A percentile compares a stretch with the other conserved stretches of the same genome.
These are phyloP conservation scores for Aspergillus amoenus DNA, from an alignment of 2,329 filamentous ascomycete genomes.

Conservation along the genomic window DNA sequence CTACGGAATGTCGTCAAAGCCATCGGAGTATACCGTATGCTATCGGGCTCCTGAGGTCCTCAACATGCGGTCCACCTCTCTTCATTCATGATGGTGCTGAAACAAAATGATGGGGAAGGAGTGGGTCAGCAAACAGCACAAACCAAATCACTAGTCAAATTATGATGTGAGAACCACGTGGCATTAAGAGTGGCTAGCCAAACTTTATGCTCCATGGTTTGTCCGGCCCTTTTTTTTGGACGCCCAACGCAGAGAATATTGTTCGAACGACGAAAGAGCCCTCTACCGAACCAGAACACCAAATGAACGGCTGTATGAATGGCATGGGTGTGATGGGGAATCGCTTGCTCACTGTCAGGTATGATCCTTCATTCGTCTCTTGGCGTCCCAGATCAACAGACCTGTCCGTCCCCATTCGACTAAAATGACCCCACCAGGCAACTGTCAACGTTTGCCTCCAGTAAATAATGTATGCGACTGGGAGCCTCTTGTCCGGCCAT, in stretches of 20 bases:
- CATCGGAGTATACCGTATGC: neutral
- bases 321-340: neutral
- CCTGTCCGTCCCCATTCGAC: neutral
- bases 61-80: neutral
- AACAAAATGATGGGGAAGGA: neutral
- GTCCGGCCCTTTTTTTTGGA: neutral
- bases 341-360: neutral
- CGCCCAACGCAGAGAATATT: neutral
- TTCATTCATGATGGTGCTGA: neutral
- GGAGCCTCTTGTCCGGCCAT: too few relatives aligned
- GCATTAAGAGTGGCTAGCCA: slow-evolving; percentile 10
- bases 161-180: slow-evolving; percentile 6
- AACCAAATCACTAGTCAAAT: neutral
- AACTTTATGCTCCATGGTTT: slow-evolving; percentile 11
- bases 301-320: too few relatives aligned
- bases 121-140: neutral
- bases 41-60: neutral
- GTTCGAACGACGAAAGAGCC: neutral
- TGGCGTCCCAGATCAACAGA: too few relatives aligned
- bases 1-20: neutral
- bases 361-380: neutral
- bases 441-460: neutral
- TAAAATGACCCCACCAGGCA: neutral
- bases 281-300: too few relatives aligned
- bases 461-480: too few relatives aligned